phyloP scores from a whole-genome alignment of 345 rosid genomes.

The Gossypium bickii region DNA sequence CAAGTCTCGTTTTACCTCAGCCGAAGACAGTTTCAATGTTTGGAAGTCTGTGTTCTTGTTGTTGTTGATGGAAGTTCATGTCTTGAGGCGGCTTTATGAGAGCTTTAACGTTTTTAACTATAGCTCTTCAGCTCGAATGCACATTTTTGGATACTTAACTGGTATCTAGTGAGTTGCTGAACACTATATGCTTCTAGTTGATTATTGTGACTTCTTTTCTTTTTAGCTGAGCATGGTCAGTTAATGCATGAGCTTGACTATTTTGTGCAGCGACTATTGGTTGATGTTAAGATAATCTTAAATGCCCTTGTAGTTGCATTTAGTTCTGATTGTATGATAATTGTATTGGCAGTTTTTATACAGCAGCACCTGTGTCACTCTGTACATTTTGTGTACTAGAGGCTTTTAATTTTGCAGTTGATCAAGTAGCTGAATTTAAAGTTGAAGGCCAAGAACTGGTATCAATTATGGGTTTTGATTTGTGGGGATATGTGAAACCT shows the following conservation, averaged over 20 bases:
- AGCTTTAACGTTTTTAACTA: constrained; percentile 14
- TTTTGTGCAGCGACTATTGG: background rate
- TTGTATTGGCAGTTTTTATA: constrained; percentile 21
- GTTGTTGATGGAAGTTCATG: constrained; percentile 18
- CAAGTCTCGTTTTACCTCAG: constrained; percentile 13
- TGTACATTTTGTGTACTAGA: constrained; percentile 12
- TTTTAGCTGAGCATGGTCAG: background rate
- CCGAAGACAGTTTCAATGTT: constrained; percentile 15
- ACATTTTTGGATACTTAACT: constrained; percentile 19
- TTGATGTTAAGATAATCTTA: background rate
- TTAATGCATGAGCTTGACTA: background rate
- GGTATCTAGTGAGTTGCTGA: constrained; percentile 15
- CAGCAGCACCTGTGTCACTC: constrained; percentile 21
- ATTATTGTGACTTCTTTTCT: background rate
- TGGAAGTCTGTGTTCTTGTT: constrained; percentile 19
- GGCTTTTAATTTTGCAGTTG: constrained; percentile 18
- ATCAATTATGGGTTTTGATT: constrained; percentile 1
- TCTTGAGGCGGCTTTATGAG: constrained; percentile 17
- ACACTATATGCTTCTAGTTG: background rate
- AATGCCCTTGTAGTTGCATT: background rate
- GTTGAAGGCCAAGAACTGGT: constrained; percentile 12
- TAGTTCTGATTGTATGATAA: background rate
- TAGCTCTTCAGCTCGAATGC: constrained; percentile 18
- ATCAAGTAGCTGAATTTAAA: constrained; percentile 11
- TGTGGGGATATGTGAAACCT: constrained; percentile 17